Evolutionary conservation across 441 rosid genomes (phyloP).

Genomic region (Cnidoscolus chayamansa): DNA sequence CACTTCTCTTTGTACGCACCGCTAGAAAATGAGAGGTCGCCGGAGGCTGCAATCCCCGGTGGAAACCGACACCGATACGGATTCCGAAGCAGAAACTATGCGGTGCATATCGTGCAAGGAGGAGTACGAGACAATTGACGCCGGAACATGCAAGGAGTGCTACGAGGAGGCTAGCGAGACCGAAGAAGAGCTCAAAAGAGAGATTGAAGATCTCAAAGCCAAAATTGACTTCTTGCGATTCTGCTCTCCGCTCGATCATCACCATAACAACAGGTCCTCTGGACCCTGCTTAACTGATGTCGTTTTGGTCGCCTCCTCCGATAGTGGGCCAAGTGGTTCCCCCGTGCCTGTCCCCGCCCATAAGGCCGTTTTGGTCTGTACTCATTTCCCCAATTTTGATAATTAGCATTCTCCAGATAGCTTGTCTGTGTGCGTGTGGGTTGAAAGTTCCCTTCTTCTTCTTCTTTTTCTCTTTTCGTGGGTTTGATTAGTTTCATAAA

Average conservation of each 20-base stretch:
- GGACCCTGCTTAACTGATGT: conserved; percentile 57
- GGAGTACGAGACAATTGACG: conserved; percentile 48
- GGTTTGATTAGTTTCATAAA: background rate
- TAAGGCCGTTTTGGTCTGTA: conserved; percentile 62
- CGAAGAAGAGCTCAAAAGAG: conserved; percentile 81
- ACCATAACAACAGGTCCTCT: conserved; percentile 8
- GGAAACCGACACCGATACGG: conserved; percentile 35
- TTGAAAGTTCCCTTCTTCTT: too few relatives aligned
- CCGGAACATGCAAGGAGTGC: conserved; percentile 93
- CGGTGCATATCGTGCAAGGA: conserved; percentile 71
- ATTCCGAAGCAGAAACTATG: conserved; percentile 43
- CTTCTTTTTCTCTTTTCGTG: background rate
- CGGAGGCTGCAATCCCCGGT: conserved; percentile 8
- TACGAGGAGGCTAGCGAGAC: conserved; percentile 84
- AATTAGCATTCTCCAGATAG: background rate
- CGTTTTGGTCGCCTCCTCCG: conserved; percentile 59
- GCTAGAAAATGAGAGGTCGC: conserved; percentile 15
- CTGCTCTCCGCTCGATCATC: conserved; percentile 46
- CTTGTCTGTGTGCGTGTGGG: too few relatives aligned
- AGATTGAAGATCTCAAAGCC: conserved; percentile 78
- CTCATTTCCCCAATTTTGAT: background rate
- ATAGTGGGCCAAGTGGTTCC: conserved; percentile 34
- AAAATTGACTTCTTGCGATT: conserved; percentile 62
- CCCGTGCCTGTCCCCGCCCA: conserved; percentile 62
- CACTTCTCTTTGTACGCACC: background rate